Percentiles rank a stretch among this genome's conserved stretches.
phyloP scores from a whole-genome alignment of 345 rosid genomes.

The Raphanus sativus region DNA sequence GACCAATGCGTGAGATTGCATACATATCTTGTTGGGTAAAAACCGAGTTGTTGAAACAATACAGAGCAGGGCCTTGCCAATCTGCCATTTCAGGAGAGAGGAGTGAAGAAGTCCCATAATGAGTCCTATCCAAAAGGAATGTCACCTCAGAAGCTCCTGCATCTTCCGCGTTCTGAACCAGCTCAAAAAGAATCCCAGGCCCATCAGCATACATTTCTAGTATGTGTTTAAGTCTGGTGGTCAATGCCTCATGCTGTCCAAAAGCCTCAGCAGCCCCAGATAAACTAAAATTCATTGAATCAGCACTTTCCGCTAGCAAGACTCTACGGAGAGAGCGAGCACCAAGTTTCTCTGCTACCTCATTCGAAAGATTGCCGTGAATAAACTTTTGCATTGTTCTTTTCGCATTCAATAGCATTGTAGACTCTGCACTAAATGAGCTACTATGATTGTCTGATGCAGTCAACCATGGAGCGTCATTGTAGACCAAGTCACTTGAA shows the following conservation, averaged over 20 bases:
- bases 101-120: constrained; percentile 92
- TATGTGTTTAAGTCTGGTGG: constrained; percentile 93
- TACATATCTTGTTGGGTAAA: constrained; percentile 92
- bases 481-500: constrained; percentile 80
- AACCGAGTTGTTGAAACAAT: constrained; percentile 91
- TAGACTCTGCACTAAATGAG: constrained; percentile 57
- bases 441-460: constrained; percentile 59
- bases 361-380: constrained; percentile 91
- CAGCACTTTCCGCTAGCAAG: constrained; percentile 96
- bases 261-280: constrained; percentile 97
- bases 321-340: constrained; percentile 91
- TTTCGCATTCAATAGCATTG: constrained; percentile 56
- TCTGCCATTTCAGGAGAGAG: constrained; percentile 98
- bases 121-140: constrained; percentile 90
- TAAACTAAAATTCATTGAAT: constrained; percentile 90
- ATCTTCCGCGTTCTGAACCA: constrained; percentile 96
- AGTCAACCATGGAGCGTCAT: constrained; percentile 97
- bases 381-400: constrained; percentile 73
- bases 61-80: constrained; percentile 98
- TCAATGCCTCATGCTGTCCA: constrained; percentile 98
- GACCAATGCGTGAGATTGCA: constrained; percentile 98
- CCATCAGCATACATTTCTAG: constrained; percentile 99
- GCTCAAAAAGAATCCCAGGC: constrained; percentile 91
- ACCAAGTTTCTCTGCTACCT: constrained; percentile 94
- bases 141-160: constrained; percentile 93